Evolutionary conservation across 345 rosid genomes (phyloP), one percentile per base, ranked within the genome.

Genomic region (Salix viminalis): DNA sequence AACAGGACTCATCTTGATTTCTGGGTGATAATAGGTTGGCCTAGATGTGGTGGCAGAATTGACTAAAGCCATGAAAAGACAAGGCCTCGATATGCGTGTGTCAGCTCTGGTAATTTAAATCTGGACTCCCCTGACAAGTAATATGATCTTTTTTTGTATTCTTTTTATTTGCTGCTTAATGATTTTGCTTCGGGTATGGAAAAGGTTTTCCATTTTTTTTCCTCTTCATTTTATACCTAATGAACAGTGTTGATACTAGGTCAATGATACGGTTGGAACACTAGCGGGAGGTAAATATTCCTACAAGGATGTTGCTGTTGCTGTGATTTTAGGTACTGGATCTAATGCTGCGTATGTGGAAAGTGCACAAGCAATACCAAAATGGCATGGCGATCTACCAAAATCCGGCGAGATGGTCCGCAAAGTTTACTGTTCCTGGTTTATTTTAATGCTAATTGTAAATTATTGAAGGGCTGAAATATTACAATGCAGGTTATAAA

Each of bases 341-440:
- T 82, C 99, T 65, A 96, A 96, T 87, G 98, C 98, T 52, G 98
- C 99, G 26, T 96, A 94, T 81, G 97, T 92, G 4, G 99, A 96
- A 76, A 88, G 95, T 74, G 97, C 97, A 16, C 85, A 84, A 42
- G 94, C 98, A 69, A 93, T 96, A 67, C 98, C 98, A 62, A 96
- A 96, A 75, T 93, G 97, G 98, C 97, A 93, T 11, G 96, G 96
- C 77, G 75, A 76, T 34, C 89, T 87, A 26, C 97, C 98, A 24
- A 88, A 85, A 75, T 91, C 99, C 16, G 94, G 94, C 71, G 97
- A 93, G 76, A 96, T 96, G 99, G 98, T 93, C 60, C 64, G 91
- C 62, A 32, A 19, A 50, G 5, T 37, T 72, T 30, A 18, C 32
- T 18, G n/a, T 28, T 32, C 42, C 34, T 69, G 67, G 50, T 26